These are phyloP conservation scores for Starmerella cellae DNA, from an alignment of 805 yeast genomes.

Conservation along the genomic window DNA sequence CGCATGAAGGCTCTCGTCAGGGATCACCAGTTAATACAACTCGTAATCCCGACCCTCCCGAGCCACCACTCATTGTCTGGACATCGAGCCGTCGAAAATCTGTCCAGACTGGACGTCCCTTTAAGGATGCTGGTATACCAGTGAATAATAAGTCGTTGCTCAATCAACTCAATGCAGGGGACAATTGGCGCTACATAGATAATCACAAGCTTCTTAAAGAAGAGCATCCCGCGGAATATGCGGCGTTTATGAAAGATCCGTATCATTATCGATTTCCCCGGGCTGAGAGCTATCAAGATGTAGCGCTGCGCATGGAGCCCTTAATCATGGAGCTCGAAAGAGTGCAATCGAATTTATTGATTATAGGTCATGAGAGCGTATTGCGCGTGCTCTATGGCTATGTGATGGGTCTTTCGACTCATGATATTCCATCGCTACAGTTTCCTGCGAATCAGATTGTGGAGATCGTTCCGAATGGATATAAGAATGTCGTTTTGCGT, in stretches of 20 bases:
- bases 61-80: slow-evolving; percentile 60
- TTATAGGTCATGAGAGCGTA: slow-evolving; percentile 87
- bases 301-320: slow-evolving; percentile 90
- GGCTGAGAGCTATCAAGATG: slow-evolving; percentile 90
- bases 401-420: slow-evolving; percentile 79
- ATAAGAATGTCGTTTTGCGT: slow-evolving; percentile 18
- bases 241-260: slow-evolving; percentile 57
- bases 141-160: slow-evolving; percentile 69
- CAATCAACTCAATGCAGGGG: slow-evolving; percentile 82
- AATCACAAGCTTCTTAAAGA: slow-evolving; percentile 38
- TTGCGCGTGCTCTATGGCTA: slow-evolving; percentile 85
- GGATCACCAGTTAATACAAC: background rate
- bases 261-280: slow-evolving; percentile 87
- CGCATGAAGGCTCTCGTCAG: slow-evolving; percentile 5
- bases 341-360: slow-evolving; percentile 62
- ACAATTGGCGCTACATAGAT: slow-evolving; percentile 53
- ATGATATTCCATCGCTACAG: slow-evolving; percentile 66
- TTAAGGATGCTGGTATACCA: slow-evolving; percentile 46
- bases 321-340: slow-evolving; percentile 87
- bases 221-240: slow-evolving; percentile 57
- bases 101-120: slow-evolving; percentile 59
- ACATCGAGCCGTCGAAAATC: slow-evolving; percentile 84
- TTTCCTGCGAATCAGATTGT: slow-evolving; percentile 76
- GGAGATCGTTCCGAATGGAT: slow-evolving; percentile 40
- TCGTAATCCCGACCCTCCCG: slow-evolving; percentile 10